Percentiles rank a stretch among this genome's conserved stretches.
These are phyloP conservation scores for Myxozyma melibiosi DNA, from an alignment of 805 yeast genomes.

Conservation along the genomic window DNA sequence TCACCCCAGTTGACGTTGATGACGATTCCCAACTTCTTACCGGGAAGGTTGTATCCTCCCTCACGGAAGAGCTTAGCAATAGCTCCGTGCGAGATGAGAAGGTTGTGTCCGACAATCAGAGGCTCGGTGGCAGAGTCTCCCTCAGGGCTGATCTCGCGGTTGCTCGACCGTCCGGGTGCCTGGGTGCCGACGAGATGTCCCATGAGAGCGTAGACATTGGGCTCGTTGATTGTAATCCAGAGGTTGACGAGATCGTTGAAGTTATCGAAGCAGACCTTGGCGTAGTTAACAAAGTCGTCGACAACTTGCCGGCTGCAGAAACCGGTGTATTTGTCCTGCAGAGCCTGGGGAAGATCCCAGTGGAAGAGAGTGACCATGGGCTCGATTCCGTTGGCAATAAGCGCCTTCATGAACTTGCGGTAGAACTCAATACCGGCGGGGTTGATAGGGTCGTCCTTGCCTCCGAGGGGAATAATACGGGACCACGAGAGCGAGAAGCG, in stretches of 20 bases:
- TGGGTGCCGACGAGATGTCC: conserved; percentile 11
- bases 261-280: conserved; percentile 41
- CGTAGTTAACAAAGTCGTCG: conserved; percentile 43
- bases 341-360: conserved; percentile 43
- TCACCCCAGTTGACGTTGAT: conserved; percentile 41
- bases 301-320: conserved; percentile 39
- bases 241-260: conserved; percentile 41
- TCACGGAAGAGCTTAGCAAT: conserved; percentile 38
- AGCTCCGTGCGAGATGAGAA: conserved; percentile 39
- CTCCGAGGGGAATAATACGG: conserved; percentile 43
- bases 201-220: conserved; percentile 33
- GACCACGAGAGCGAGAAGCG: conserved; percentile 46
- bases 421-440: conserved; percentile 42
- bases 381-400: conserved; percentile 36
- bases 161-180: conserved; percentile 28
- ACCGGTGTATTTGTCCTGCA: conserved; percentile 39
- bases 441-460: conserved; percentile 29
- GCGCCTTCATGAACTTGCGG: conserved; percentile 40
- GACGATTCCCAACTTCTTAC: conserved; percentile 40
- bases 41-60: conserved; percentile 39
- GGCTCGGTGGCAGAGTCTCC: conserved; percentile 37
- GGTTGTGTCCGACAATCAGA: conserved; percentile 37
- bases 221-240: conserved; percentile 45
- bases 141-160: conserved; percentile 29
- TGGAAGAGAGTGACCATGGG: conserved; percentile 45